Base-by-base conservation (phyloP, 2,329 filamentous ascomycete genomes). In the Curvularia lunata region DNA sequence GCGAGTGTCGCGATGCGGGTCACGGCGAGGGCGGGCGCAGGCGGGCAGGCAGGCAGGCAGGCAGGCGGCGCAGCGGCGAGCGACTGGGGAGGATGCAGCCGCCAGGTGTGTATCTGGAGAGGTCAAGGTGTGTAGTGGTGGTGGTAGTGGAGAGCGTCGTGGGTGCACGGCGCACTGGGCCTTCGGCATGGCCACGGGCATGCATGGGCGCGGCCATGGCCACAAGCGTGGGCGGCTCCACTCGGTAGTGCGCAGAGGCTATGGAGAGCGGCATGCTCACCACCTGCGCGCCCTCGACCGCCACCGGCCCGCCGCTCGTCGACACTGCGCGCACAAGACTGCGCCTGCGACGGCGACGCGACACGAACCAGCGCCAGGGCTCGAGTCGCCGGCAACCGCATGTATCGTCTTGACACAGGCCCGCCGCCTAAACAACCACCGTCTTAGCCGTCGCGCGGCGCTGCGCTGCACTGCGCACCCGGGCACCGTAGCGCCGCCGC, bases 191-290 rank as follows among this genome's bases (percentile, higher is more conserved):
- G 41, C 16, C 23, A 30, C 34, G 28, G 45, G 27, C 38, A 48
- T 25, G 23, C 4, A 6, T 6, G 4, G 4, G 23, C 4, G 23
- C 23, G 23, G 23, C 4, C 23, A 6, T 42, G 45, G 43, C n/a
- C n/a, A n/a, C n/a, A n/a, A n/a, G 38, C 45, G 32, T 43, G 46
- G 32, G 52, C 52, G 43, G 46, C 55, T 50, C 55, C 55, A 58
- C 55, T 54, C 34, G 41, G 50, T 25, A 25, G 23, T 25, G 23
- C 4, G 23, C 23, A 25, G 23, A 4, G 6, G 4, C 4, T 45
- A 58, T 58, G 55, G 55, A 58, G 55, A 58, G 51, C 55, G 50
- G 51, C 46, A 54, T 58, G 48, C 48, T 49, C 40, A 52, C 23
- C n/a, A n/a, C n/a, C n/a, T n/a, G n/a, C n/a, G n/a, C n/a, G n/a